phyloP scores from a whole-genome alignment of 2,329 filamentous ascomycete species.

The Colletotrichum echinochloae region DNA sequence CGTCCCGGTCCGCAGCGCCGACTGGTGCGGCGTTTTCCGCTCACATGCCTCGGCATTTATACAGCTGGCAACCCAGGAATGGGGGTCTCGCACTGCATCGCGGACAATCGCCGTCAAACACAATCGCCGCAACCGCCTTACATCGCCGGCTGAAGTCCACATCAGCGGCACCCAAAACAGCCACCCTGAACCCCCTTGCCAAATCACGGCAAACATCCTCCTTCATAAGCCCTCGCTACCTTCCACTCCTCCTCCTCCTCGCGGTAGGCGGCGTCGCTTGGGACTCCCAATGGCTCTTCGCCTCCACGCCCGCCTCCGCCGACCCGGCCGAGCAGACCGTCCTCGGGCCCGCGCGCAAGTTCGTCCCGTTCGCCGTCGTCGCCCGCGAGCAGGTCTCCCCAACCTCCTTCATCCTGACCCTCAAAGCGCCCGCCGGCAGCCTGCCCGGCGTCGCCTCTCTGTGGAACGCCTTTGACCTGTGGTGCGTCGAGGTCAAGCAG shows the following conservation, averaged over 20 bases:
- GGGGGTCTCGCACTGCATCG: too few species aligned
- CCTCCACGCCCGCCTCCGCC: conserved; percentile 14
- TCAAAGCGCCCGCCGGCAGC: conserved; percentile 58
- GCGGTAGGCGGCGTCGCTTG: conserved; percentile 27
- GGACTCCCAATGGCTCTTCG: conserved; percentile 40
- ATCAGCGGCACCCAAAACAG: background rate
- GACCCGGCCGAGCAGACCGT: conserved; percentile 20
- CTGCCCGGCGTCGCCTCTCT: conserved; percentile 46
- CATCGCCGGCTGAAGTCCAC: background rate
- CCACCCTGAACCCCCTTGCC: background rate
- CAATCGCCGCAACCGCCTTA: background rate
- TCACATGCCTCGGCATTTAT: background rate
- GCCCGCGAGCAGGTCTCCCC: conserved; percentile 72
- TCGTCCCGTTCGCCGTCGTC: conserved; percentile 75
- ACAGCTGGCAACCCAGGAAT: background rate
- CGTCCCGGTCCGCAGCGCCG: background rate
- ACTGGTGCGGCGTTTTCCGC: background rate
- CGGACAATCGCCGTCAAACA: background rate
- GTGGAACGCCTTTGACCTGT: conserved; percentile 69
- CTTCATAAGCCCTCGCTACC: conserved; percentile 27
- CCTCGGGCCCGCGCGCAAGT: conserved; percentile 68
- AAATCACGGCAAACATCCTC: background rate
- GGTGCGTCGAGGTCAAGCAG: conserved; percentile 94
- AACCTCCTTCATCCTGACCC: conserved; percentile 76
- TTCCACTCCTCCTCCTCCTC: conserved; percentile 32